Evolutionary conservation across 345 rosid species (phyloP), one percentile per base, ranked within the genome.

Genomic region (Limnanthes douglasii): DNA sequence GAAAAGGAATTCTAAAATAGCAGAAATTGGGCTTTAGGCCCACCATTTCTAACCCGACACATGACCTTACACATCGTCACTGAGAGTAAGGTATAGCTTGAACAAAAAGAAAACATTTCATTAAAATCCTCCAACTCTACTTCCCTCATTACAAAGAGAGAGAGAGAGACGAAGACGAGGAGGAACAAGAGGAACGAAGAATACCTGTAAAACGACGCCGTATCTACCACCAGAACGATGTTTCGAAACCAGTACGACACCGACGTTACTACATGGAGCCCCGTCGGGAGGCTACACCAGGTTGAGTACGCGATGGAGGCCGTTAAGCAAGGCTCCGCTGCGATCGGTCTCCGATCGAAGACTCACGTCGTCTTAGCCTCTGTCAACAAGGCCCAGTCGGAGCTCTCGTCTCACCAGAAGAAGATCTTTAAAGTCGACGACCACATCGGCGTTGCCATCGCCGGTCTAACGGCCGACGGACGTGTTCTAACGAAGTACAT

Each of bases 271-370:
- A 81, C 99, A 43, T 92, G 99, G 99, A 81, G 96, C 68, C 99
- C 99, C 0, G 82, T 93, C 19, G 96, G 99, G 8, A 61, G 99
- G 39, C 65, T 92, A 7, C 81, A 78, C 58, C 99, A 92, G 71
- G 96, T 92, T 43, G 96, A 92, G 56, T 85, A 92, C 69, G 93
- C 99, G 31, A 92, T 92, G 96, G 99, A 92, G 68, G 96, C 99
- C 8, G 94, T 92, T 51, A 92, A 92, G 59, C 99, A 92, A 57
- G 99, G 99, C 18, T 92, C 96, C 9, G 99, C 96, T 4, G 99
- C 99, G 21, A 92, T 92, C 24, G 99, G 99, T 0, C 88, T 92
- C 74, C 85, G 99, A 85, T 92, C 99, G 50, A 84, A 70, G 61
- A 57, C 86, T 28, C 99, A 92, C 59, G 93, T 75, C 16, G 94